phyloP scores from a whole-genome alignment of 176 grass and related monocot genomes.

The Rhipidocladum racemiflorum region DNA sequence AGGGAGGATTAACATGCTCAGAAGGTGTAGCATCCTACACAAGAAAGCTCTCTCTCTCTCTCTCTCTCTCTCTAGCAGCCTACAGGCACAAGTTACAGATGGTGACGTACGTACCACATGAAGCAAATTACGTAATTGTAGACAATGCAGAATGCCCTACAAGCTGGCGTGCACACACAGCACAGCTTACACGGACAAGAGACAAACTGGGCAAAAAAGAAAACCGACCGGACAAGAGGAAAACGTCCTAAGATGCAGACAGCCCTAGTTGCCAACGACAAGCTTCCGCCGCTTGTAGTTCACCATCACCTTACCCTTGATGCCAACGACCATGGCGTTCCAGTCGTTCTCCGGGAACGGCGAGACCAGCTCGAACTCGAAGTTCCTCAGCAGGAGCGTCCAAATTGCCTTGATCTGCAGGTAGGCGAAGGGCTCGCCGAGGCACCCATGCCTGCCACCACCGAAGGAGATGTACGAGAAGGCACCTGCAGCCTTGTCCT shows the following conservation, averaged over 20 bases:
- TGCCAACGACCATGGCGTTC: conserved; percentile 94
- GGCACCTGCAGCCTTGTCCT: conserved; percentile 81
- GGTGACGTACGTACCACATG: neutral
- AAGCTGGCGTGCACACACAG: neutral
- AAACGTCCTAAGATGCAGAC: conserved; percentile 9
- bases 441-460: conserved; percentile 84
- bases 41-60: neutral
- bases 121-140: conserved; percentile 46
- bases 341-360: conserved; percentile 87
- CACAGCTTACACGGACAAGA: conserved; percentile 40
- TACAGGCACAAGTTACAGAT: neutral
- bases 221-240: neutral
- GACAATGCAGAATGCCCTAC: conserved; percentile 25
- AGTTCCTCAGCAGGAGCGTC: conserved; percentile 90
- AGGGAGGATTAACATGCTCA: neutral
- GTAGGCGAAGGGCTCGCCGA: conserved; percentile 87
- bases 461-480: conserved; percentile 97
- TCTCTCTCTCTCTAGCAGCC: neutral
- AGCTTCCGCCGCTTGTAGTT: conserved; percentile 77
- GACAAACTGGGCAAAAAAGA: neutral
- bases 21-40: neutral
- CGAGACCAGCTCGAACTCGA: conserved; percentile 87
- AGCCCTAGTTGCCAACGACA: conserved; percentile 45
- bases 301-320: conserved; percentile 90
- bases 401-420: conserved; percentile 96